Base-by-base conservation (phyloP, 2,329 filamentous ascomycete genomes). In the Cercospora nicotianae region DNA sequence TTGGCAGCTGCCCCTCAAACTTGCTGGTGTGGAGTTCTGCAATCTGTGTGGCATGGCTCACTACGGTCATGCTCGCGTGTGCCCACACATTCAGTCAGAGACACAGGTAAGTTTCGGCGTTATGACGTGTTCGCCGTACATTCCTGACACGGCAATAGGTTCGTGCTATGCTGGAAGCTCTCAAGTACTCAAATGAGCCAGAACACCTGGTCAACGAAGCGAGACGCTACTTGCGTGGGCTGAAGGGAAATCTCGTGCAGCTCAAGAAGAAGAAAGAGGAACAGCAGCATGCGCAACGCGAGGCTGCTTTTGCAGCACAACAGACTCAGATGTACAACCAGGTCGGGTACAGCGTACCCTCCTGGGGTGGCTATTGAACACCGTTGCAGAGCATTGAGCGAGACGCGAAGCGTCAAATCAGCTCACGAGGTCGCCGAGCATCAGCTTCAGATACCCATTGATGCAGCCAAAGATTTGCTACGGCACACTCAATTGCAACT, bases 1-100 rank as follows among this genome's bases (percentile, higher is more conserved):
- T 80, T 12, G 89, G 88, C n/a, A 81, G 83, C 51, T 91, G 89
- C 74, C 85, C 9, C 79, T 90, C 33, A 89, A 88, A 75, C 71
- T 82, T 5, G 84, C 85, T 8, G 87, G 87, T 1, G 81, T 85
- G 2, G 88, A 90, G 73, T 79, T 85, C 72, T 92, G 90, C 77
- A 85, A 85, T 6, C 82, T 91, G 6, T 91, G 90, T 69, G 88
- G 88, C 16, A 82, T 87, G 23, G 86, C 87, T 1, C 88, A 90
- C 74, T 87, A 82, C 69, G 88, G 87, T 2, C 75, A 82, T 63
- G 78, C 79, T 1, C 82, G 86, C 33, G 84, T 83, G 8, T 92
- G 90, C 74, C 86, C 88, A 13, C 86, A 89, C 74, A 82, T 92
- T 62, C 82, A 81, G 64, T 87, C 87, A 3, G 86, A 91, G 69